Percentiles rank a stretch among this genome's conserved stretches.
Conservation (phyloP, 345 rosid species). For the Syzygium grande region DNA sequence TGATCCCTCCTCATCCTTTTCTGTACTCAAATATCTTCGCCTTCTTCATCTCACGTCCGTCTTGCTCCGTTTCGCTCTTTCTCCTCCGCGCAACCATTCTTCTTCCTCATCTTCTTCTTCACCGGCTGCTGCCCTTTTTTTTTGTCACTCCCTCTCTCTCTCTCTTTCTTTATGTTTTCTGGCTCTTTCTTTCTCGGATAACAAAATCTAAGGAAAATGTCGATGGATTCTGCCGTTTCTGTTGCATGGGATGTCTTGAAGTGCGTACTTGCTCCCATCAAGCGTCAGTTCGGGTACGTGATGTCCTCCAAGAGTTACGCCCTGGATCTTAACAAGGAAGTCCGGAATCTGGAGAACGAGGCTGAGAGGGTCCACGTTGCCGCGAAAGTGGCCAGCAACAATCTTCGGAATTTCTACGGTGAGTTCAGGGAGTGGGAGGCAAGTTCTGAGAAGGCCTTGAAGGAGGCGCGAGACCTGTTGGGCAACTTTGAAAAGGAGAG, state of each 20-base stretch:
- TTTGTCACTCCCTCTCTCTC: not conserved
- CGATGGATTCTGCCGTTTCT: not conserved
- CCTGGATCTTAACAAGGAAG: not conserved
- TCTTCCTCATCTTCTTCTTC: not conserved
- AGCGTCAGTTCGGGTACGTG: not conserved
- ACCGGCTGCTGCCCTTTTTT: not conserved
- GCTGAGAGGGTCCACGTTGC: accelerated
- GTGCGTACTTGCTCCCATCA: not conserved
- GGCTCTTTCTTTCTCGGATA: not conserved
- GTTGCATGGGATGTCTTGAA: not conserved
- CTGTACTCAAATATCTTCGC: not conserved
- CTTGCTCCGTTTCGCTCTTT: not conserved
- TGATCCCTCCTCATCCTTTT: not conserved
- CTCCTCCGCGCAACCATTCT: not conserved
- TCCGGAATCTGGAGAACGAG: not conserved
- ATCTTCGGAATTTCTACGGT: accelerated
- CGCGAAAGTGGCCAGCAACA: not conserved
- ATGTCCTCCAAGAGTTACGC: not conserved
- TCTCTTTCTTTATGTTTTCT: not conserved
- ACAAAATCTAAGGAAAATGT: too few relatives aligned
- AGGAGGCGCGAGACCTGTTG: not conserved
- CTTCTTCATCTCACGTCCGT: too few relatives aligned
- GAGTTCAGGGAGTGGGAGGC: not conserved
- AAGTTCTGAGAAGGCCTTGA: not conserved
- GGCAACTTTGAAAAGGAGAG: accelerated